Conservation (phyloP, 169 alveolate genomes). For the Plasmodium sp. region DNA sequence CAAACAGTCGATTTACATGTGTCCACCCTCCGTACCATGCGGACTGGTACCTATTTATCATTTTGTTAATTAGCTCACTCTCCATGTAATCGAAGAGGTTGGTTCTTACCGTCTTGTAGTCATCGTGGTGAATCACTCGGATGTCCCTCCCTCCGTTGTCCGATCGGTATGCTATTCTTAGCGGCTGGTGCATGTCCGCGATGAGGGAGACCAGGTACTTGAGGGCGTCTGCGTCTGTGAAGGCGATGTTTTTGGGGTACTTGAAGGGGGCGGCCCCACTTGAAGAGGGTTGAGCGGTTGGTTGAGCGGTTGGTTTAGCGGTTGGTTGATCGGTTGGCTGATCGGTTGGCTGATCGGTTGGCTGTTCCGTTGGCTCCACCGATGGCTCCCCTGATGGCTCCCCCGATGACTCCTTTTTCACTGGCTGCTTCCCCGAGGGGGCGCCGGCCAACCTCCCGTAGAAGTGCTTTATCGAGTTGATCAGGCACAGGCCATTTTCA, state of each 20-base stretch:
- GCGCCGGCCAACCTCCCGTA: conserved; percentile 67
- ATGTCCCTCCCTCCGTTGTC: conserved; percentile 74
- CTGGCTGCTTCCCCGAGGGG: neutral
- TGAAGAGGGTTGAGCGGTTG: neutral
- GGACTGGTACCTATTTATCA: conserved; percentile 62
- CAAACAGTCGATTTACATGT: conserved; percentile 84
- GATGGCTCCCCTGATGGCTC: neutral
- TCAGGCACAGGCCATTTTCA: conserved; percentile 77
- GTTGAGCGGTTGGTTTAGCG: neutral
- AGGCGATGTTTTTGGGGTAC: conserved; percentile 84
- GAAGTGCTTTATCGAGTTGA: conserved; percentile 78
- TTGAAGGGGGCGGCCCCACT: conserved; percentile 21
- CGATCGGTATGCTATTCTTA: conserved; percentile 78
- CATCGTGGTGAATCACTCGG: conserved; percentile 37
- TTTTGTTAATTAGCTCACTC: conserved; percentile 23
- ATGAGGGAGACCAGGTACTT: conserved; percentile 85
- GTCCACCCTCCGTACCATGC: conserved; percentile 93
- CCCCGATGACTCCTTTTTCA: neutral
- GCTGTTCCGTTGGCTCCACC: neutral
- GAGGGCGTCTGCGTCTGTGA: conserved; percentile 85
- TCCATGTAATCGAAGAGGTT: conserved; percentile 31
- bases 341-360: neutral
- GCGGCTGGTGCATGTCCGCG: conserved; percentile 89
- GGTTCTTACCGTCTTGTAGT: neutral
- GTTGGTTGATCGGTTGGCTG: neutral